phyloP scores from a whole-genome alignment of 2,329 filamentous ascomycete species.

The Ophiostoma sp. region DNA sequence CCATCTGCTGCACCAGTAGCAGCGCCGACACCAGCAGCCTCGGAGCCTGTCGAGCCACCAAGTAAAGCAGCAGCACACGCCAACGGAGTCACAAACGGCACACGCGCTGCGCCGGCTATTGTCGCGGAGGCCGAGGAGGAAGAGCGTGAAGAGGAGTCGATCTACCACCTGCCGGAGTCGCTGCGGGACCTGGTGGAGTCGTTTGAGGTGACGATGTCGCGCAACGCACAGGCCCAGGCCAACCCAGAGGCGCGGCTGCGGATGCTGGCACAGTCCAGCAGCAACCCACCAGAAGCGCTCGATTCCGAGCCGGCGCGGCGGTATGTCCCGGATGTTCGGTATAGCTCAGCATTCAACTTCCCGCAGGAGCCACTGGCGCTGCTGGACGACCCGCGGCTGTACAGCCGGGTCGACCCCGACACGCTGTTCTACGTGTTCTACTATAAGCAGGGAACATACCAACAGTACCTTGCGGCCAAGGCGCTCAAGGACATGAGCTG shows the following conservation, averaged over 20 bases:
- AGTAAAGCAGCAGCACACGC: slow-evolving; percentile 11
- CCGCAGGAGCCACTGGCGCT: slow-evolving; percentile 88
- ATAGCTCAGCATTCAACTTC: slow-evolving; percentile 71
- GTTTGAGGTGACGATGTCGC: slow-evolving; percentile 76
- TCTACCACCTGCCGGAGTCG: slow-evolving; percentile 86
- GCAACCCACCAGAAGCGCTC: slow-evolving; percentile 63
- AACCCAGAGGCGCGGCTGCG: slow-evolving; percentile 51
- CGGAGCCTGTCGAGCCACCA: slow-evolving; percentile 38
- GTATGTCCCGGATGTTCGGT: slow-evolving; percentile 77
- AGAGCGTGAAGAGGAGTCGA: slow-evolving; percentile 64
- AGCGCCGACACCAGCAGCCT: slow-evolving; percentile 25
- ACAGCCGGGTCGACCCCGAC: slow-evolving; percentile 85
- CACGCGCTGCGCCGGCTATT: slow-evolving; percentile 24
- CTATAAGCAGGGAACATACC: slow-evolving; percentile 92
- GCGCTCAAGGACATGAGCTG: slow-evolving; percentile 98
- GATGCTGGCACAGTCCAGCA: slow-evolving; percentile 70
- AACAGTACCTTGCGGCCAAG: slow-evolving; percentile 92
- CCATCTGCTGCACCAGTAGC: background rate
- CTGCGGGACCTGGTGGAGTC: slow-evolving; percentile 87
- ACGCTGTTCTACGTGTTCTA: slow-evolving; percentile 99
- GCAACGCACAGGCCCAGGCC: slow-evolving; percentile 46
- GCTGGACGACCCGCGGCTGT: slow-evolving; percentile 85
- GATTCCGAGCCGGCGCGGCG: slow-evolving; percentile 79
- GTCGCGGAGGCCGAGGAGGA: slow-evolving; percentile 46
- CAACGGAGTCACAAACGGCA: background rate